Evolutionary conservation across 2,329 filamentous ascomycete species (phyloP).

Genomic region (Didymellaceae sp.): DNA sequence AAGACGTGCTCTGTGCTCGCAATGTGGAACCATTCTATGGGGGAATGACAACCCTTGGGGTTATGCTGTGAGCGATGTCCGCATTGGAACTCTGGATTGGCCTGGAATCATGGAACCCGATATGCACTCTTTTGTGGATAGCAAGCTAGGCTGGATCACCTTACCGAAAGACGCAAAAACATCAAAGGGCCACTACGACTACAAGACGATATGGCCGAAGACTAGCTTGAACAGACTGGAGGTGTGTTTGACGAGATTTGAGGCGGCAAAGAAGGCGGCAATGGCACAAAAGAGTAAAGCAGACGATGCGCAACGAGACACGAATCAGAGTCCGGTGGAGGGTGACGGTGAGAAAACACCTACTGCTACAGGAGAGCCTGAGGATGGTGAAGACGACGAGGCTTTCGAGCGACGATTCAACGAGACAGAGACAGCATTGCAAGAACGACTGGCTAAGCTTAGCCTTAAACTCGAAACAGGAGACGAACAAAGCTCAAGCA

Average conservation of each 20-base stretch:
- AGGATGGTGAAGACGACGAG: constrained; percentile 36
- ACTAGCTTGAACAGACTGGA: constrained; percentile 37
- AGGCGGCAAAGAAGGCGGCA: constrained; percentile 6
- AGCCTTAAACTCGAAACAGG: constrained; percentile 27
- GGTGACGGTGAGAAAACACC: constrained; percentile 41
- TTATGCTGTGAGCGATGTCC: constrained; percentile 21
- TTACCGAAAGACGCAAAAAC: constrained; percentile 34
- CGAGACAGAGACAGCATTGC: constrained; percentile 37
- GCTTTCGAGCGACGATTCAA: constrained; percentile 37
- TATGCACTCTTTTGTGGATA: constrained; percentile 35
- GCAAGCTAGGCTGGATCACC: constrained; percentile 39
- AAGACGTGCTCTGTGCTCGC: constrained; percentile 24
- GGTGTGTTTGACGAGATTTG: constrained; percentile 17
- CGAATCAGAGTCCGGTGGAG: constrained; percentile 12
- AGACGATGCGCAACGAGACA: not conserved
- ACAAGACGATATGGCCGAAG: constrained; percentile 33
- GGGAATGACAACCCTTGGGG: constrained; percentile 11
- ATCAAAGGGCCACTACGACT: constrained; percentile 16
- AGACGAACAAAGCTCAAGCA: not conserved
- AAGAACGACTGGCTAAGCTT: constrained; percentile 39
- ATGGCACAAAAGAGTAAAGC: not conserved
- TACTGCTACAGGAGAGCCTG: constrained; percentile 33
- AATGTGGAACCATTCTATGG: constrained; percentile 36
- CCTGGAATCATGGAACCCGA: constrained; percentile 41
- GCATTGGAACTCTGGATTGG: constrained; percentile 37